A percentile compares a stretch with the other conserved stretches of the same genome.
phyloP scores from a whole-genome alignment of 2,329 filamentous ascomycete species.

The Hymenoscyphus scutula region DNA sequence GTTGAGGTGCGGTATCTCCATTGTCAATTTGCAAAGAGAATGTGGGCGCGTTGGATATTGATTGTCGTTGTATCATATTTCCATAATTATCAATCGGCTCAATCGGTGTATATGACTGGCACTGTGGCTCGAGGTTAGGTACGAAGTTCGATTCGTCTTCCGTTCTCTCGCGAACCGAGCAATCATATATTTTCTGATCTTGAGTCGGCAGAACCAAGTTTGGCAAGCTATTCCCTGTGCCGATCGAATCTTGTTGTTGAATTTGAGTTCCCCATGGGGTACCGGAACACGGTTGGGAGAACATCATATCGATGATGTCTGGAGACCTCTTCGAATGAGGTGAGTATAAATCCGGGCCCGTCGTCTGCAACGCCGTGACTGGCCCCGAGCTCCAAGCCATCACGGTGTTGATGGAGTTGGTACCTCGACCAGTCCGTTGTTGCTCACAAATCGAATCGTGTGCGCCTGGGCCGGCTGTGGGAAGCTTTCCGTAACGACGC shows the following conservation, averaged over 20 bases:
- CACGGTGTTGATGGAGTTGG: not conserved
- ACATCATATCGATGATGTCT: slow-evolving; percentile 1
- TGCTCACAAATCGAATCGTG: not conserved
- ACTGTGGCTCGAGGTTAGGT: not conserved
- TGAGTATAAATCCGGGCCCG: slow-evolving; percentile 6
- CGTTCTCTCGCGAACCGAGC: not conserved
- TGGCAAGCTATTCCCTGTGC: not conserved
- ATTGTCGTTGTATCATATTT: not conserved
- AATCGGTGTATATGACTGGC: slow-evolving; percentile 2
- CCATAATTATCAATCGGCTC: not conserved
- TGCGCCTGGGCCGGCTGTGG: not conserved
- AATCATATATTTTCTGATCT: not conserved
- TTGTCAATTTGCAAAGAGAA: slow-evolving; percentile 1
- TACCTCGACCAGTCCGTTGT: not conserved
- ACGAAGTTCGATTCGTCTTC: not conserved
- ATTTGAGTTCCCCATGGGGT: not conserved
- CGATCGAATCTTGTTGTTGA: slow-evolving; percentile 1
- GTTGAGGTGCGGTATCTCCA: not conserved
- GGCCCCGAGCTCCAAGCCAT: slow-evolving; percentile 4
- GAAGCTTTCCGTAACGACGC: not conserved
- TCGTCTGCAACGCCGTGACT: slow-evolving; percentile 2
- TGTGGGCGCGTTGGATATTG: not conserved
- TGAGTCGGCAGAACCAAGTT: not conserved
- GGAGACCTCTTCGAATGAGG: not conserved
- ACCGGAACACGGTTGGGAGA: not conserved